Base-by-base conservation (phyloP, 2,329 filamentous ascomycete genomes). In the Emydomyces testavorans region DNA sequence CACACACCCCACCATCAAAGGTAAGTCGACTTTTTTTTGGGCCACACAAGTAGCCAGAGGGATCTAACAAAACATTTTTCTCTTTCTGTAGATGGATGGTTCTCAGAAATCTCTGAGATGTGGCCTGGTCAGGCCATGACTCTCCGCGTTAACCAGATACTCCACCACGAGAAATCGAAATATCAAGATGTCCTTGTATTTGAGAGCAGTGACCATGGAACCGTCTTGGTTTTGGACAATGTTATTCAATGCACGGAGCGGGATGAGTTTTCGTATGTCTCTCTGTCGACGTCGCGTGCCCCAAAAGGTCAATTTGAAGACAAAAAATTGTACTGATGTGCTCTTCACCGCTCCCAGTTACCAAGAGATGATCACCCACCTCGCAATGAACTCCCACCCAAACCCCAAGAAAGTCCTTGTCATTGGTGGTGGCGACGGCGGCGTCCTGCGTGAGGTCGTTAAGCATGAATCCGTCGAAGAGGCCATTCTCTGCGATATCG, bases 41-140 rank as follows among this genome's bases (percentile, higher is more conserved):
- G 8, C 5, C 8, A 32, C 6, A 21, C 18, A 41, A 18, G 53
- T 51, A 52, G 35, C 18, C 49, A 20, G 10, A 34, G 37, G 43
- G 26, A 34, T 42, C 28, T 49, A 18, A 21, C 50, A 54, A 58
- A 41, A 53, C 49, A 40, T 16, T 38, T 23, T 29, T 48, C 43
- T 18, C 46, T 29, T 37, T 28, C 38, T 51, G 13, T 59, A 94
- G 92, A 96, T 94, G 92, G 90, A 74, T 98, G 92, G 92, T 98
- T 98, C 83, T 85, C 88, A 70, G 92, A 98, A 75, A 89, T 94
- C 73, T 94, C 85, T 60, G 76, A 92, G 65, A 96, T 98, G 90
- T 98, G 92, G 92, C 90, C 92, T 54, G 87, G 92, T 68, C 92
- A 96, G 76, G 92, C 92, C 67, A 96, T 96, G 90, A 95, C 85